A percentile compares a stretch with the other conserved stretches of the same genome.
Conservation (phyloP, 495 filamentous ascomycete genomes). For the Aspergillus nidulans region DNA sequence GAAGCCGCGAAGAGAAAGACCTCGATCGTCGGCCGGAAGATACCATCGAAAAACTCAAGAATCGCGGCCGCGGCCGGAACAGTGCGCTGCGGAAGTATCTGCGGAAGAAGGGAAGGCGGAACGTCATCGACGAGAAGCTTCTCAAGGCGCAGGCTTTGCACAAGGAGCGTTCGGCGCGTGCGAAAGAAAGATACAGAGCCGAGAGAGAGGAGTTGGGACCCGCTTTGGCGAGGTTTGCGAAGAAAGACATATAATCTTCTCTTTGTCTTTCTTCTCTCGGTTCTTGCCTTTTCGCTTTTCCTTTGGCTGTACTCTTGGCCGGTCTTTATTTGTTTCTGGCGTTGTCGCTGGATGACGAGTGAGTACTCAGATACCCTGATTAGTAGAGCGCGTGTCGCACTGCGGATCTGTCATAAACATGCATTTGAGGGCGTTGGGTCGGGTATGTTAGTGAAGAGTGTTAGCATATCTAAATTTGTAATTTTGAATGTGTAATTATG, state of each 20-base stretch:
- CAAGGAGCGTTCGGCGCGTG: conserved; percentile 57
- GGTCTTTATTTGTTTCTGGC: not conserved
- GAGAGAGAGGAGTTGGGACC: conserved; percentile 62
- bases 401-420: conserved; percentile 8
- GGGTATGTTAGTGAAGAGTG: not conserved
- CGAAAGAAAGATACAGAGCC: conserved; percentile 59
- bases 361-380: conserved; percentile 17
- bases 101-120: conserved; percentile 82
- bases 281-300: conserved; percentile 8
- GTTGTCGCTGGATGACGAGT: conserved; percentile 1
- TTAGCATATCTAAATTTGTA: conserved; percentile 1
- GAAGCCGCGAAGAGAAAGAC: conserved; percentile 68
- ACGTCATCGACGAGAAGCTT: conserved; percentile 86
- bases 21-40: conserved; percentile 70
- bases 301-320: not conserved
- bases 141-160: conserved; percentile 63
- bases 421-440: conserved; percentile 17
- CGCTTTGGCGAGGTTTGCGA: conserved; percentile 67
- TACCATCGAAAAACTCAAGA: conserved; percentile 62
- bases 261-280: not conserved
- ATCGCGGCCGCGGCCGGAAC: conserved; percentile 87
- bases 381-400: conserved; percentile 5
- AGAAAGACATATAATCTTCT: conserved; percentile 37
- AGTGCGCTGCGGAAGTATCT: conserved; percentile 79
- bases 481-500: not conserved